Conservation (phyloP, 2,329 filamentous ascomycete species). For the Verticillium albo-atrum region DNA sequence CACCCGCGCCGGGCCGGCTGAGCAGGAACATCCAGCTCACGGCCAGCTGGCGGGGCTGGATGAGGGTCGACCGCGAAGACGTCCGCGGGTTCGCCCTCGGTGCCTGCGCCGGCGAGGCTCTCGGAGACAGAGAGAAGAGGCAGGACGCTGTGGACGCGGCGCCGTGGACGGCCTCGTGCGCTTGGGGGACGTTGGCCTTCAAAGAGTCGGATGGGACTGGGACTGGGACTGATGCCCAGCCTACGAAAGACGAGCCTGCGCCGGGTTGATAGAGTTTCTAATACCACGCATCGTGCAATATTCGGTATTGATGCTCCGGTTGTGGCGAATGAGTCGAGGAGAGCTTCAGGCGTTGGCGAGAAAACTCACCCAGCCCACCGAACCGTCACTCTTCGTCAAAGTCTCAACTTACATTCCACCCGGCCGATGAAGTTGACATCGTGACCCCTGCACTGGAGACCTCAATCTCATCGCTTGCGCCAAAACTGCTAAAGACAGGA, state of each 20-base stretch:
- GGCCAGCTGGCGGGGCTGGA: conserved; percentile 45
- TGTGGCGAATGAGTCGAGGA: neutral
- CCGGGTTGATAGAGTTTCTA: neutral
- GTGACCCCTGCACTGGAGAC: too few species aligned
- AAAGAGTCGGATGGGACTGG: conserved; percentile 3
- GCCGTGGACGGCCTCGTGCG: conserved; percentile 42
- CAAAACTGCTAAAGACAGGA: too few species aligned
- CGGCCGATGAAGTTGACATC: too few species aligned
- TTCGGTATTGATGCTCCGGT: neutral
- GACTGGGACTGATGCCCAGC: neutral
- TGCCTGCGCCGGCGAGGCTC: conserved; percentile 39
- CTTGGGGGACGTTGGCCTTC: conserved; percentile 47
- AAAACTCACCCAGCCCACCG: too few species aligned
- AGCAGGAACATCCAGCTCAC: conserved; percentile 21
- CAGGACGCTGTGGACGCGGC: conserved; percentile 34
- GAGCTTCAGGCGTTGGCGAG: neutral
- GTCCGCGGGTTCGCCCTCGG: conserved; percentile 32
- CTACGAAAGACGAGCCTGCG: neutral
- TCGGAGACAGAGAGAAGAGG: conserved; percentile 32
- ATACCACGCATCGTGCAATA: neutral
- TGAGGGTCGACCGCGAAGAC: conserved; percentile 41
- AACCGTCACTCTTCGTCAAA: too few species aligned
- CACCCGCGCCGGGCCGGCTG: neutral
- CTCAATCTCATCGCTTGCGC: too few species aligned
- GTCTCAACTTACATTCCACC: too few species aligned